These are phyloP conservation scores for Protomyces inouyei DNA, from an alignment of 1,139 yeast genomes.

Conservation along the genomic window DNA sequence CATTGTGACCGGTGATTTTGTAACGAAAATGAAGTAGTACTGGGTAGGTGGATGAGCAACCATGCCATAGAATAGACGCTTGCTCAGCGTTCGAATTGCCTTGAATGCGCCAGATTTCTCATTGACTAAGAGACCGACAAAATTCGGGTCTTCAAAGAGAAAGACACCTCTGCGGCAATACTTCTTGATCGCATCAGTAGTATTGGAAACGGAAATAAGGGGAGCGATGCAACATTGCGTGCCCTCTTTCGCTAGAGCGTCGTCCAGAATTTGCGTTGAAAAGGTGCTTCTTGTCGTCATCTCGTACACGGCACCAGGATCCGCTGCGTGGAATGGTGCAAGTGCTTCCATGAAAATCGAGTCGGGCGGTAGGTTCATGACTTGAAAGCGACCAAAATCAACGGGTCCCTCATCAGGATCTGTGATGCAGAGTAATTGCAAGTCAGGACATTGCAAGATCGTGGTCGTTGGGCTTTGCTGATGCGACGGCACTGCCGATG, in stretches of 20 bases:
- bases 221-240: too few relatives aligned
- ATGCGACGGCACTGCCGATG: too few relatives aligned
- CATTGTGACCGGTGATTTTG: not conserved
- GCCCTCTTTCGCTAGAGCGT: not conserved
- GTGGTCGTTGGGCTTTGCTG: too few relatives aligned
- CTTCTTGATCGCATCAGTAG: too few relatives aligned
- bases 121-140: not conserved
- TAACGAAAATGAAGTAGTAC: not conserved
- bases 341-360: not conserved
- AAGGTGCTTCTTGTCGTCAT: not conserved
- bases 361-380: not conserved
- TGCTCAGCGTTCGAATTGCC: too few relatives aligned
- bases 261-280: not conserved
- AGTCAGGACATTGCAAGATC: not conserved
- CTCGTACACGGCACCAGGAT: not conserved
- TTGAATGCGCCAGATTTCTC: too few relatives aligned
- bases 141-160: not conserved
- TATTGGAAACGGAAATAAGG: too few relatives aligned
- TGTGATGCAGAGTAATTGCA: not conserved
- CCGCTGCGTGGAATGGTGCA: not conserved
- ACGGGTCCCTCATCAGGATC: not conserved
- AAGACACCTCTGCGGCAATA: not conserved
- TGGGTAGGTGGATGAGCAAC: too few relatives aligned
- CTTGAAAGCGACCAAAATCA: not conserved
- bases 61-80: too few relatives aligned